Percentiles rank a stretch among this genome's conserved stretches.
Conservation (phyloP, 331 rosid species). For the Acacia pycnantha region DNA sequence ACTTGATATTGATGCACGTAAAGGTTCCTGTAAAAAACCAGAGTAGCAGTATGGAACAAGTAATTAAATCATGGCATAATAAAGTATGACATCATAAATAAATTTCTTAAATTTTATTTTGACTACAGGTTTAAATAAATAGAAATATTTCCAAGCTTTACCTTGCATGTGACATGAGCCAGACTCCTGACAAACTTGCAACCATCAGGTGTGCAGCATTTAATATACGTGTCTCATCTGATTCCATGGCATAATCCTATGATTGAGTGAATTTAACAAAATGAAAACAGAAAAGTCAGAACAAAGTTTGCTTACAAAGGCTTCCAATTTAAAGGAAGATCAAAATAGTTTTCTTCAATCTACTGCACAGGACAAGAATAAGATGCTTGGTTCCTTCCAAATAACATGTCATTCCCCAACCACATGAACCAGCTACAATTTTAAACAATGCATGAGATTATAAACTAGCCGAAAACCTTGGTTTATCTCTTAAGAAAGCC, state of each 20-base stretch:
- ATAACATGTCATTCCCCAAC: neutral
- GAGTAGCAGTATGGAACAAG: slow-evolving; percentile 16
- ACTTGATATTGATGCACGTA: slow-evolving; percentile 76
- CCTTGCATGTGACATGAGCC: slow-evolving; percentile 99
- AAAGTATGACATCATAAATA: neutral
- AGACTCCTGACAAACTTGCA: slow-evolving; percentile 96
- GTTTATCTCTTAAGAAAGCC: neutral
- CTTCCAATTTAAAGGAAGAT: neutral
- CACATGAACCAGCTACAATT: neutral
- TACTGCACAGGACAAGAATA: neutral
- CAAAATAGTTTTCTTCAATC: neutral
- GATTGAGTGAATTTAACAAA: slow-evolving; percentile 19
- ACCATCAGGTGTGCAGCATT: slow-evolving; percentile 99
- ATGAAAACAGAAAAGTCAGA: neutral
- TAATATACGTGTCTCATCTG: slow-evolving; percentile 84
- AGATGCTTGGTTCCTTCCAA: neutral
- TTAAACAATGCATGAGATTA: neutral
- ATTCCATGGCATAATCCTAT: slow-evolving; percentile 98
- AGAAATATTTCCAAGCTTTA: slow-evolving; percentile 28
- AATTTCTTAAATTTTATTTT: neutral
- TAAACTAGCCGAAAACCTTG: neutral
- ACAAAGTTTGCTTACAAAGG: neutral
- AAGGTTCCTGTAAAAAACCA: slow-evolving; percentile 71
- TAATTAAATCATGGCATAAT: slow-evolving; percentile 14
- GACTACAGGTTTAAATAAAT: slow-evolving; percentile 10